Percentiles rank a stretch among this genome's conserved stretches.
These are phyloP conservation scores for Zymoseptoria crescenta DNA, from an alignment of 2,329 filamentous ascomycete genomes.

Conservation along the genomic window DNA sequence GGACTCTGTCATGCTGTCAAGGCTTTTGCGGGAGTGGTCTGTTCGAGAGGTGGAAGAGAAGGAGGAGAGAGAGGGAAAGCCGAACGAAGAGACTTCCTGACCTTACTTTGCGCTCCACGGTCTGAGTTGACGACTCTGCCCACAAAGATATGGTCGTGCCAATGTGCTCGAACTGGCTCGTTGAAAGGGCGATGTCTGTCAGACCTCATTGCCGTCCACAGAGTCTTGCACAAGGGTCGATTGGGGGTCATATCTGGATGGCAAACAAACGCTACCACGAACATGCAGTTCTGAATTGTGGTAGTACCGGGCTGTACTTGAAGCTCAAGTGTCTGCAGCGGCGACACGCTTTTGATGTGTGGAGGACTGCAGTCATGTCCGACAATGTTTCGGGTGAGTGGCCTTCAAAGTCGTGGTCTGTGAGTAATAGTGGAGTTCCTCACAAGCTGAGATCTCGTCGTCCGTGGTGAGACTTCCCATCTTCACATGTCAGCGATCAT, in stretches of 20 bases:
- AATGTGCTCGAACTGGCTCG: not conserved
- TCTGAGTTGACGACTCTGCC: no score
- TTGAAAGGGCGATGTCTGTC: not conserved
- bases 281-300: no score
- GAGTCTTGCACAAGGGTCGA: not conserved
- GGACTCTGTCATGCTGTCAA: not conserved
- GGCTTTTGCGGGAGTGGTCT: not conserved
- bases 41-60: not conserved
- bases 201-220: not conserved
- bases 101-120: not conserved
- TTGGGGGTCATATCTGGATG: not conserved
- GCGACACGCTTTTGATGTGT: no score
- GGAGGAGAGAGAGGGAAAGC: not conserved
- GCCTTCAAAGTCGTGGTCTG: no score
- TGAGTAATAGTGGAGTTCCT: no score
- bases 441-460: not conserved
- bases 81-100: not conserved
- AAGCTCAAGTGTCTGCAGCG: not conserved
- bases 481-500: not conserved
- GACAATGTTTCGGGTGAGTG: no score
- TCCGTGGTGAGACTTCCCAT: not conserved
- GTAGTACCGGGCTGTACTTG: not conserved
- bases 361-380: no score
- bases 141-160: not conserved
- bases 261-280: not conserved